Base-by-base conservation (phyloP, 208 protist species). In the Balamuthia mandrillaris region DNA sequence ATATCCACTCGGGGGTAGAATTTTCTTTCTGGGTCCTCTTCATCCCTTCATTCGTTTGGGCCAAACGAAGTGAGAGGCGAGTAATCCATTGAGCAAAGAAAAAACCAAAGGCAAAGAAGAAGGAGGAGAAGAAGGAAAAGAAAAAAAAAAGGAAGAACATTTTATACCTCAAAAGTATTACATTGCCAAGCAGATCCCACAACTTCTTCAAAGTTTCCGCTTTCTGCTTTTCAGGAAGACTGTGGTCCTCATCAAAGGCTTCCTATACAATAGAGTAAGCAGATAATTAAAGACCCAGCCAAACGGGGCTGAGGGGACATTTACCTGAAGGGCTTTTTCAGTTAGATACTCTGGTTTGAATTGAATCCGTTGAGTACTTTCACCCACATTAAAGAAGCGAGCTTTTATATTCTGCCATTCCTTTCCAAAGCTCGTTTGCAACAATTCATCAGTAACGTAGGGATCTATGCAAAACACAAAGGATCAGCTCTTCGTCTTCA, bases 1-100 rank as follows among this genome's bases (percentile, higher is more conserved):
- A 91, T 85, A 18, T 86, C 68, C 74, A 93, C 90, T 44, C 91
- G 47, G 51, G 92, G 92, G 63, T 89, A 70, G 54, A 89, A 91
- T 37, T 63, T 47, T 6, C 86, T 45, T n/a, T 83, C 21, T 37
- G 63, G 35, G 63, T 94, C 63, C 5, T 49, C n/a, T 24, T 88
- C 86, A 37, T 89, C 52, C 18, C 60, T 5, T 52, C 27, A 12
- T 21, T 60, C 39, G 54, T 3, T 18, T n/a, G 33, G 31, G 6
- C 2, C 21, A 44, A 14, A 45, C 10, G 5, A 1, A 44, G 31
- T 6, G 5, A 10, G 29, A 5, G 61, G 12, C 24, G 0, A 35
- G 61, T 21, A 42, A 21, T 16, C 12, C 33, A 0, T 1, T 31
- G n/a, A 63, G 24, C n/a, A 63, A 63, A 9, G 33, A 24, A 6